phyloP scores from a whole-genome alignment of 768 basidiomycete species.

The Leccinellum rugosiceps region DNA sequence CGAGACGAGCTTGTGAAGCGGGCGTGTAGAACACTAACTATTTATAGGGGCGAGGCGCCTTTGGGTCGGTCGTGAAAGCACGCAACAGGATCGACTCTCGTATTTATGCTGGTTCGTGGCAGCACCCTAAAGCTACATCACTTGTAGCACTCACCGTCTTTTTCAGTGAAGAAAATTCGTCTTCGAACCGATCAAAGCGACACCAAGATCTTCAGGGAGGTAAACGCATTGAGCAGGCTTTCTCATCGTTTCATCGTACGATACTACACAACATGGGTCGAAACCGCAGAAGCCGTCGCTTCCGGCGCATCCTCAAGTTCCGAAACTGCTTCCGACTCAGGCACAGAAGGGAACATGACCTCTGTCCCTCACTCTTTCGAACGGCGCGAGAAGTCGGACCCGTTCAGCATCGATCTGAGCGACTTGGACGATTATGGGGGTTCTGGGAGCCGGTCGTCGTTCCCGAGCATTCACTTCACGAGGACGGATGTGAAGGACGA shows the following conservation, averaged over 20 bases:
- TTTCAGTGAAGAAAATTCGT: slow-evolving; percentile 82
- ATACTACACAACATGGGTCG: slow-evolving; percentile 91
- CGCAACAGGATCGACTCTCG: slow-evolving; percentile 82
- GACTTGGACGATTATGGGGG: slow-evolving; percentile 61
- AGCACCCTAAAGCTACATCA: background rate
- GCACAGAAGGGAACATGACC: slow-evolving; percentile 48
- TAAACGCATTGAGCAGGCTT: slow-evolving; percentile 82
- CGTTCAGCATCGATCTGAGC: slow-evolving; percentile 61
- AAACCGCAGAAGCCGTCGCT: slow-evolving; percentile 54
- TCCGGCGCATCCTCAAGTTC: slow-evolving; percentile 47
- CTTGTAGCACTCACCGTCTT: background rate
- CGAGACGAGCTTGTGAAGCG: background rate
- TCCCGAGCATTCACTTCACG: slow-evolving; percentile 85
- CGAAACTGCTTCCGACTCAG: slow-evolving; percentile 36
- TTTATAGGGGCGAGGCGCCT: slow-evolving; percentile 78
- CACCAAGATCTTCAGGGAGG: slow-evolving; percentile 86
- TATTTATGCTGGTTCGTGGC: slow-evolving; percentile 69
- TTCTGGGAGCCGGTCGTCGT: slow-evolving; percentile 51
- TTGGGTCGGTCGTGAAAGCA: slow-evolving; percentile 94
- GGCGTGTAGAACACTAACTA: background rate
- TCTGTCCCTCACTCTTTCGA: slow-evolving; percentile 48
- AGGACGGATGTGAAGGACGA: slow-evolving; percentile 39
- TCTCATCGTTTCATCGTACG: slow-evolving; percentile 90
- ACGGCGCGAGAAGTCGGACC: slow-evolving; percentile 48
- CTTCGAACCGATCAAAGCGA: slow-evolving; percentile 77